Base-by-base conservation (phyloP, 1,284 basidiomycete species). In the Cryptococcus wingfieldii region DNA sequence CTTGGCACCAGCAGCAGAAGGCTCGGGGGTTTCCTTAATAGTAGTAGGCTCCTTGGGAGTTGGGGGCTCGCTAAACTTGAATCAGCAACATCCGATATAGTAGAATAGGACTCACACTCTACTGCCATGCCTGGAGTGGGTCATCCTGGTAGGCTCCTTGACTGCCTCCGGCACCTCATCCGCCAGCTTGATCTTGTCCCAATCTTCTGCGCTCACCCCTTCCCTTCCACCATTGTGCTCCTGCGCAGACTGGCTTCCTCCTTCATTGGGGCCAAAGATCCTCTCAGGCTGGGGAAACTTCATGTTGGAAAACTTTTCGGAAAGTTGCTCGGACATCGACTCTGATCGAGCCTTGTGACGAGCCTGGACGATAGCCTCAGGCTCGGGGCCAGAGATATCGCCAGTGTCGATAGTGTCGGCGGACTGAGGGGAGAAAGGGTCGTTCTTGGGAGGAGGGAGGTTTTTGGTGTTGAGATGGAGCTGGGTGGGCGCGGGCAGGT, bases 141-240 rank as follows among this genome's bases (percentile, higher is more conserved):
- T 64, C 61, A 71, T 66, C 27, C 63, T 66, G 23, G 46, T 55
- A 51, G 72, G 70, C 63, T 72, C 64, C 60, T 70, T 74, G 45
- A 77, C 72, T 4, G 74, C 71, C 63, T 78, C 76, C 3, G 76
- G 76, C 4, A 74, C 64, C 43, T 75, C 73, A 58, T 77, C 72
- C 5, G 67, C 68, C 34, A 77, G 59, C 58, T 73, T 71, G 53
- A 77, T 56, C 55, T 75, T 76, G 18, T 70, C 74, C 75, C 74
- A 77, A 44, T 76, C 75, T 39, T 71, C 74, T 8, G 70, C 68
- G 19, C 47, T 61, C 23, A 77, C 74, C 18, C 75, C 72, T 38
- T 63, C 61, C 58, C 64, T 63, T 23, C 41, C 47, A 38, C 54
- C 51, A 23, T 47, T 57, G 23, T 49, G 51, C 16, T 56, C 55